Evolutionary conservation across 2,329 filamentous ascomycete genomes (phyloP).

Genomic region (Ophiostoma fasciatum): DNA sequence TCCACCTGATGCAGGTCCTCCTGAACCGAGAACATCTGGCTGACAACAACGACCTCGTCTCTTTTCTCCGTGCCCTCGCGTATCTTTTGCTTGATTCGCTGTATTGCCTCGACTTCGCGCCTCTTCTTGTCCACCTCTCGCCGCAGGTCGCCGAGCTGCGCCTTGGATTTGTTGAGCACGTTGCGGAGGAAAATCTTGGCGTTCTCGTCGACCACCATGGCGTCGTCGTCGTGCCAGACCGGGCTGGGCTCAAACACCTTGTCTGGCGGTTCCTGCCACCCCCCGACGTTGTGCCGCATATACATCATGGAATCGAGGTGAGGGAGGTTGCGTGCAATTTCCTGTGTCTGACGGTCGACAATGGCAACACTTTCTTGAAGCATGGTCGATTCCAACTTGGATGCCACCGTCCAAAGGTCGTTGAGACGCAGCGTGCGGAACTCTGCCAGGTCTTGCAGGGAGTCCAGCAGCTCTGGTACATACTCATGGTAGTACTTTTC

Average conservation of each 20-base stretch:
- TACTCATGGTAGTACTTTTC: slow-evolving; percentile 97
- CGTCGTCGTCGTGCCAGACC: slow-evolving; percentile 88
- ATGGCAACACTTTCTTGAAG: slow-evolving; percentile 59
- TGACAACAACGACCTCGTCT: slow-evolving; percentile 75
- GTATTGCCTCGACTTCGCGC: slow-evolving; percentile 68
- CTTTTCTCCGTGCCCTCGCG: slow-evolving; percentile 67
- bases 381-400: slow-evolving; percentile 65
- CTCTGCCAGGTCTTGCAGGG: slow-evolving; percentile 85
- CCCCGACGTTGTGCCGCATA: slow-evolving; percentile 72
- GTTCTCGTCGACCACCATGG: slow-evolving; percentile 71
- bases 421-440: slow-evolving; percentile 77
- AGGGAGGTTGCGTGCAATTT: slow-evolving; percentile 79
- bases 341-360: slow-evolving; percentile 56
- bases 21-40: slow-evolving; percentile 68
- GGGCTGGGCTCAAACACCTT: slow-evolving; percentile 87
- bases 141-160: slow-evolving; percentile 63
- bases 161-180: slow-evolving; percentile 78
- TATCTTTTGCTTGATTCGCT: slow-evolving; percentile 58
- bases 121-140: slow-evolving; percentile 75
- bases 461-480: slow-evolving; percentile 82
- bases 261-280: slow-evolving; percentile 72
- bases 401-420: slow-evolving; percentile 67
- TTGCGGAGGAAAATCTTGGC: slow-evolving; percentile 89
- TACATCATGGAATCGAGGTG: slow-evolving; percentile 97
- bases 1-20: slow-evolving; percentile 77